Conservation (phyloP, 352 stramenopile genomes). For the Globisporangium middletonii region DNA sequence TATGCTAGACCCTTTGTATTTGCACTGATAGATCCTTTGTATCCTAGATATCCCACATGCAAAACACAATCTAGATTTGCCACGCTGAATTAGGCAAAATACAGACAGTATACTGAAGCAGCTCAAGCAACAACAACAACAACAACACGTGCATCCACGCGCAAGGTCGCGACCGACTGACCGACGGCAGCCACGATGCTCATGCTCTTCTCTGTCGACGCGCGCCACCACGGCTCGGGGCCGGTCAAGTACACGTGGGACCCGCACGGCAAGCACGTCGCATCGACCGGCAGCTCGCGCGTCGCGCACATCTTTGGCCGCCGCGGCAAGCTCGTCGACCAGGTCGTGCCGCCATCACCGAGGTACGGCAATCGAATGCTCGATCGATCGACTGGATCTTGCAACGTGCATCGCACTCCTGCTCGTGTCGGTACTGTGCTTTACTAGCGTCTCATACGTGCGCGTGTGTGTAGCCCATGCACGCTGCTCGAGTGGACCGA, state of each 20-base stretch:
- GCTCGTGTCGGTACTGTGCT: too few species aligned
- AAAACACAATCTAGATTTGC: too few species aligned
- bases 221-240: conserved; percentile 62
- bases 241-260: conserved; percentile 81
- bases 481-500: conserved; percentile 72
- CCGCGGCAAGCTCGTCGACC: conserved; percentile 67
- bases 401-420: neutral
- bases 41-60: too few species aligned
- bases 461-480: conserved; percentile 31
- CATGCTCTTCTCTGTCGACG: conserved; percentile 79
- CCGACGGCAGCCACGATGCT: conserved; percentile 39
- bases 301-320: conserved; percentile 72
- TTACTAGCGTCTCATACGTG: neutral
- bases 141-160: too few species aligned
- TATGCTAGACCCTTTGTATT: too few species aligned
- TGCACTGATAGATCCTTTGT: too few species aligned
- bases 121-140: too few species aligned
- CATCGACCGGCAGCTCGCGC: conserved; percentile 65
- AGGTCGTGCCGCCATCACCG: conserved; percentile 70
- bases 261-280: conserved; percentile 65
- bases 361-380: conserved; percentile 20
- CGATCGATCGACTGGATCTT: neutral
- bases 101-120: too few species aligned
- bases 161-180: neutral
- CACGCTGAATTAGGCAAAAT: too few species aligned